Percentiles rank a stretch among this genome's conserved stretches.
phyloP scores from a whole-genome alignment of 2,329 filamentous ascomycete genomes.

The Coniochaeta sp. region DNA sequence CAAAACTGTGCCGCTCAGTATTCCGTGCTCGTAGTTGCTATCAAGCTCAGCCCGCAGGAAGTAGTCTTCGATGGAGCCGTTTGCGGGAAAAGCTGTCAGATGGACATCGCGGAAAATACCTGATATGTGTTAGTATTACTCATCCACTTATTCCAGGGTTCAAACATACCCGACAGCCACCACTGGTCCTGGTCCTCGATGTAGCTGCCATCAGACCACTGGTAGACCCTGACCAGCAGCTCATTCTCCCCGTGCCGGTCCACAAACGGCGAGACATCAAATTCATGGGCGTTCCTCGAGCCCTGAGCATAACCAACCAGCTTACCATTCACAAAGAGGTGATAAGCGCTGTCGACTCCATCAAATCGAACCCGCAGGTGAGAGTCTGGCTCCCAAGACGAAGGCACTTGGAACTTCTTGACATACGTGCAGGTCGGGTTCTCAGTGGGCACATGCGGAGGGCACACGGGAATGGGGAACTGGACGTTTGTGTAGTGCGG shows the following conservation, averaged over 20 bases:
- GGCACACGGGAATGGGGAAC: constrained; percentile 59
- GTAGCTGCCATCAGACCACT: constrained; percentile 63
- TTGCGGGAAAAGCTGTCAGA: constrained; percentile 47
- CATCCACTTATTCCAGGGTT: background rate
- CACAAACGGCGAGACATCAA: constrained; percentile 52
- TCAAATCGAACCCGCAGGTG: constrained; percentile 62
- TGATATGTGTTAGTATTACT: too few relatives aligned
- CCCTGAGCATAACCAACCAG: constrained; percentile 64
- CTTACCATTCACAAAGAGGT: constrained; percentile 60
- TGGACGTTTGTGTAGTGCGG: constrained; percentile 65
- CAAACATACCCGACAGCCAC: constrained; percentile 49
- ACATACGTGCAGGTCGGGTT: constrained; percentile 61
- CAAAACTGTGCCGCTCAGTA: constrained; percentile 33
- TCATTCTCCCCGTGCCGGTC: constrained; percentile 37
- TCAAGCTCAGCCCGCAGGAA: constrained; percentile 50
- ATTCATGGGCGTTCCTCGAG: constrained; percentile 61
- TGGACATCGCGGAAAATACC: constrained; percentile 62
- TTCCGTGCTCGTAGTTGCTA: constrained; percentile 39
- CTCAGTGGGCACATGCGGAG: constrained; percentile 53
- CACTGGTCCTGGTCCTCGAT: constrained; percentile 67
- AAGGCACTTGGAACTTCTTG: constrained; percentile 45
- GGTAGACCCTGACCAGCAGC: constrained; percentile 60
- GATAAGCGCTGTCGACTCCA: constrained; percentile 65
- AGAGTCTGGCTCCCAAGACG: constrained; percentile 30
- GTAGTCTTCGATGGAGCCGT: constrained; percentile 48